Percentiles rank a stretch among this genome's conserved stretches.
Evolutionary conservation across 2,329 filamentous ascomycete genomes (phyloP).

Genomic region (Pleurostoma richardsiae): DNA sequence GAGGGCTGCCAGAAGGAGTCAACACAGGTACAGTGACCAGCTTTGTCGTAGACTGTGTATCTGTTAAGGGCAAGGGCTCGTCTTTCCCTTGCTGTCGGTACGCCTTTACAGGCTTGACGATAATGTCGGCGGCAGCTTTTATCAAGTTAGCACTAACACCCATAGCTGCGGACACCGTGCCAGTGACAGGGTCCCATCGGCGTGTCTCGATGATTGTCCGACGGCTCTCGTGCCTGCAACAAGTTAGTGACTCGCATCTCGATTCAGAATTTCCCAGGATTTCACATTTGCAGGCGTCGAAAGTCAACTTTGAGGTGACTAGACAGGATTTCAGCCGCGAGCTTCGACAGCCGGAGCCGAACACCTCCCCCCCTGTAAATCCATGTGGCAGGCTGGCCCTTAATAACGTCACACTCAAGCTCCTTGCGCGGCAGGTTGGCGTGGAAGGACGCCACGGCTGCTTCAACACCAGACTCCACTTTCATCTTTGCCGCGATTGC

Average conservation of each 20-base stretch:
- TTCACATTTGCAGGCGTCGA: slow-evolving; percentile 35
- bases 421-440: slow-evolving; percentile 24
- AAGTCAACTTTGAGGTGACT: slow-evolving; percentile 46
- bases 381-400: slow-evolving; percentile 48
- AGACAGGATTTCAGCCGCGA: slow-evolving; percentile 48
- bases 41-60: too few species aligned
- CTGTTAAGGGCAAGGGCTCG: too few species aligned
- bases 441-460: slow-evolving; percentile 34
- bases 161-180: slow-evolving; percentile 10
- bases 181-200: slow-evolving; percentile 27
- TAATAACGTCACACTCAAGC: slow-evolving; percentile 27
- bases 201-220: slow-evolving; percentile 19
- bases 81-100: neutral
- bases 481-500: slow-evolving; percentile 25
- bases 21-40: too few species aligned
- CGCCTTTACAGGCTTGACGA: slow-evolving; percentile 10
- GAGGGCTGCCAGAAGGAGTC: too few species aligned
- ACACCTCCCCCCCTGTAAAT: slow-evolving; percentile 30
- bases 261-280: too few species aligned
- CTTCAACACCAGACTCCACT: slow-evolving; percentile 28
- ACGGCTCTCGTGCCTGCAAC: too few species aligned
- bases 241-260: too few species aligned
- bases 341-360: slow-evolving; percentile 38
- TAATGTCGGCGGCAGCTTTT: slow-evolving; percentile 9
- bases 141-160: slow-evolving; percentile 5